A percentile compares a stretch with the other conserved stretches of the same genome.
Conservation (phyloP, 2,329 filamentous ascomycete species). For the Verticillium klebahnii region DNA sequence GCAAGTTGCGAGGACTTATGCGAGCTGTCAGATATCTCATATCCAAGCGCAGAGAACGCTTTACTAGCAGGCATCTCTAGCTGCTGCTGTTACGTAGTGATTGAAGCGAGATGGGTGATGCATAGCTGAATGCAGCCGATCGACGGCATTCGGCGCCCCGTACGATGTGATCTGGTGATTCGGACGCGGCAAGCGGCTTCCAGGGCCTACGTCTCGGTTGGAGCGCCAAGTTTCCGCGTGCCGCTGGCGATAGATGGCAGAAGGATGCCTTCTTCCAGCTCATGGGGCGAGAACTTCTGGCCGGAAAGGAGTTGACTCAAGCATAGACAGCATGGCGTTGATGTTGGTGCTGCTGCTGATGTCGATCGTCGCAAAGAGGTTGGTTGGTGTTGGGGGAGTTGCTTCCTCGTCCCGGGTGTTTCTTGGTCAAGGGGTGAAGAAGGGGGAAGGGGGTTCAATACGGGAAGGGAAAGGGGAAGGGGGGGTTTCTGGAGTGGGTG, state of each 20-base stretch:
- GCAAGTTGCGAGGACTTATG: neutral
- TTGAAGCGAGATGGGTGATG: neutral
- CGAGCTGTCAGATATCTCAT: neutral
- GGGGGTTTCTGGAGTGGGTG: too few relatives aligned
- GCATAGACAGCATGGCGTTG: neutral
- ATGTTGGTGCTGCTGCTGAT: neutral
- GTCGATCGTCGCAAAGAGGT: neutral
- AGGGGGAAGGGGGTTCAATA: too few relatives aligned
- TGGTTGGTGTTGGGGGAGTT: neutral
- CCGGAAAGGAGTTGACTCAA: neutral
- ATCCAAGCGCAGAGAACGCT: neutral
- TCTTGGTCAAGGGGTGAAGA: neutral
- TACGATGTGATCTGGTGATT: neutral
- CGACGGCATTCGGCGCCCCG: neutral
- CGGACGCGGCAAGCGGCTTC: neutral
- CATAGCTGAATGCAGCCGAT: neutral
- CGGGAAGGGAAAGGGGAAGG: too few relatives aligned
- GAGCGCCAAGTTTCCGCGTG: neutral
- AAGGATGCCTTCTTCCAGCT: neutral
- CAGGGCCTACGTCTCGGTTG: neutral
- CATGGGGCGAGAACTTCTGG: neutral
- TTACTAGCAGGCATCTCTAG: neutral
- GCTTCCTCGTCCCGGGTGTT: neutral
- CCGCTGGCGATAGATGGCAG: neutral
- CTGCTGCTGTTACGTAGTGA: neutral